A percentile compares a stretch with the other conserved stretches of the same genome.
Conservation (phyloP, 2,329 filamentous ascomycete genomes). For the Knoxdaviesia capensis region DNA sequence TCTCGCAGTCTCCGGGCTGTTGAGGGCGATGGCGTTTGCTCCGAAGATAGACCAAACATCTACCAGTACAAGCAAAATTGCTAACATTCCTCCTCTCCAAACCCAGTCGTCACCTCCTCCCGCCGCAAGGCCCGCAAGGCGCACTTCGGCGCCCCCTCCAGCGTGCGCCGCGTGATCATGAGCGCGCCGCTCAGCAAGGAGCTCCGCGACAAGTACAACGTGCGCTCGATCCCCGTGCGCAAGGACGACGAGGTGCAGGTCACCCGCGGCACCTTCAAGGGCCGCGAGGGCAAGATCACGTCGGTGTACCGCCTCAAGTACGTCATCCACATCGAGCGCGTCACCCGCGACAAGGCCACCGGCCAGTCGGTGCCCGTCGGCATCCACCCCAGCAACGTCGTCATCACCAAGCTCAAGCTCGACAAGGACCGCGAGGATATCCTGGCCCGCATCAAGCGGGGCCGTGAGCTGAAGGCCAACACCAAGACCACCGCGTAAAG, state of each 20-base stretch:
- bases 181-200: conserved; percentile 91
- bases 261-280: conserved; percentile 87
- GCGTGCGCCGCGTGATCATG: conserved; percentile 91
- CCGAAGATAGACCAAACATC: no score
- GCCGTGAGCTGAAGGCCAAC: conserved; percentile 59
- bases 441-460: conserved; percentile 64
- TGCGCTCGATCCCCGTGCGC: conserved; percentile 91
- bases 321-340: conserved; percentile 89
- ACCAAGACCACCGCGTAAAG: conserved; percentile 32
- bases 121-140: conserved; percentile 98
- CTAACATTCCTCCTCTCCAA: conserved; percentile 2
- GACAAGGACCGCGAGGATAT: conserved; percentile 88
- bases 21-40: no score
- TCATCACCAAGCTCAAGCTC: conserved; percentile 98
- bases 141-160: conserved; percentile 91
- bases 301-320: conserved; percentile 98
- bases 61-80: no score
- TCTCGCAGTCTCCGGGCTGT: no score
- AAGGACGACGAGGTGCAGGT: conserved; percentile 94
- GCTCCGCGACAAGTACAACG: conserved; percentile 97
- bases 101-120: conserved; percentile 48
- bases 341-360: conserved; percentile 92
- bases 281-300: conserved; percentile 94
- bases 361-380: conserved; percentile 90
- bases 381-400: conserved; percentile 89